phyloP scores from a whole-genome alignment of 257 asterid genomes.

The Scutellaria barbata region DNA sequence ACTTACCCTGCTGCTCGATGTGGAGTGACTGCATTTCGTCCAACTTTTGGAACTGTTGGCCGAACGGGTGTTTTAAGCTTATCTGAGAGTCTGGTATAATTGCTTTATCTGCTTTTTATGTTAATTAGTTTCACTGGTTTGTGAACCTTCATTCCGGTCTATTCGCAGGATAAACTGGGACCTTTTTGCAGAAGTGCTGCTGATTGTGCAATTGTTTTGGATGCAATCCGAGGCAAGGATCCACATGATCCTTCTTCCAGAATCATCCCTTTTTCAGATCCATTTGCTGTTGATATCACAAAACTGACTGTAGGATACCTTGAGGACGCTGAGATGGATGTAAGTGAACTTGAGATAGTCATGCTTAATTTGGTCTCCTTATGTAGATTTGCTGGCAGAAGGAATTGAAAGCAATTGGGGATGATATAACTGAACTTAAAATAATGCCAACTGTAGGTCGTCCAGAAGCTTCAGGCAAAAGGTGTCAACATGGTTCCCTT shows the following conservation, averaged over 20 bases:
- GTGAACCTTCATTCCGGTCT: conserved; percentile 4
- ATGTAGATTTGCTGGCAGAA: background rate
- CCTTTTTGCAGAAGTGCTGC: conserved; percentile 89
- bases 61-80: conserved; percentile 92
- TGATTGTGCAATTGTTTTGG: conserved; percentile 78
- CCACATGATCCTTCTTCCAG: conserved; percentile 82
- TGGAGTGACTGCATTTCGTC: conserved; percentile 89
- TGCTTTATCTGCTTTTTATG: background rate
- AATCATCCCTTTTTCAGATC: conserved; percentile 66
- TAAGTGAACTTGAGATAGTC: conserved; percentile 35
- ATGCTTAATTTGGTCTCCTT: background rate
- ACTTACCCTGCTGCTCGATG: conserved; percentile 96
- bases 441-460: conserved; percentile 53
- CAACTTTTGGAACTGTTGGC: conserved; percentile 86
- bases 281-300: conserved; percentile 68
- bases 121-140: background rate
- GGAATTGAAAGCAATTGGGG: background rate
- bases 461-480: conserved; percentile 62
- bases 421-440: background rate
- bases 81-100: conserved; percentile 95
- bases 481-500: conserved; percentile 87
- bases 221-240: conserved; percentile 78
- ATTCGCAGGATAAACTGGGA: conserved; percentile 81
- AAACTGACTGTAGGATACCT: conserved; percentile 88
- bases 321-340: conserved; percentile 94